These are phyloP conservation scores for Quercus mongolica DNA, from an alignment of 306 rosid species.

Conservation along the genomic window DNA sequence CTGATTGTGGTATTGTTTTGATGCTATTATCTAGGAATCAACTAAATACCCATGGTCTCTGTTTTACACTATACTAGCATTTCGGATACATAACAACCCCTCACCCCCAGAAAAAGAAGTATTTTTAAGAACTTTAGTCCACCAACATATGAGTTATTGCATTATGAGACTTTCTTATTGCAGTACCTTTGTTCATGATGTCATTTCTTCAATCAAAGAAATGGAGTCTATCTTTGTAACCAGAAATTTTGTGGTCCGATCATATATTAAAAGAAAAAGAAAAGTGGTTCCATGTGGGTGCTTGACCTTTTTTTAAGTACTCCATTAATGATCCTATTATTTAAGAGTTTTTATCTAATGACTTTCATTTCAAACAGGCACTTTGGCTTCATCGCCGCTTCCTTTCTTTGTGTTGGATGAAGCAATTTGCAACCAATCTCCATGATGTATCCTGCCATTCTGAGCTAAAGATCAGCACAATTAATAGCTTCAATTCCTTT, in stretches of 20 bases:
- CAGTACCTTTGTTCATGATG: background rate
- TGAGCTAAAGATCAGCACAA: slow-evolving; percentile 27
- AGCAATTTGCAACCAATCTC: slow-evolving; percentile 29
- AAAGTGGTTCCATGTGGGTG: background rate
- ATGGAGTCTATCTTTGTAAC: background rate
- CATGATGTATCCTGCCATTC: slow-evolving; percentile 17
- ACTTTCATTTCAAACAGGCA: slow-evolving; percentile 46
- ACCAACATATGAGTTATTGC: background rate
- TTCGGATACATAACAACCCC: no score
- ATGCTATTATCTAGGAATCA: background rate
- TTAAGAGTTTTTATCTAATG: background rate
- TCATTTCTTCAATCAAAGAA: background rate
- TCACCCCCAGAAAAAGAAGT: no score
- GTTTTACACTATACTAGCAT: no score
- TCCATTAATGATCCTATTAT: background rate
- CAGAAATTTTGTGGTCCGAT: background rate
- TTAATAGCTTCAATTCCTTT: slow-evolving; percentile 34
- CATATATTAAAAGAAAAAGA: background rate
- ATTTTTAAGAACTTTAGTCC: no score
- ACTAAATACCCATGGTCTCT: background rate
- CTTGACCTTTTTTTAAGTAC: background rate
- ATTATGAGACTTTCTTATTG: background rate
- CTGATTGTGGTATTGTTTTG: background rate
- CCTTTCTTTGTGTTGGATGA: slow-evolving; percentile 61
- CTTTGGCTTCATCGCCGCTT: slow-evolving; percentile 94